Conservation (phyloP, 352 stramenopile species). For the Bremia lactucae region DNA sequence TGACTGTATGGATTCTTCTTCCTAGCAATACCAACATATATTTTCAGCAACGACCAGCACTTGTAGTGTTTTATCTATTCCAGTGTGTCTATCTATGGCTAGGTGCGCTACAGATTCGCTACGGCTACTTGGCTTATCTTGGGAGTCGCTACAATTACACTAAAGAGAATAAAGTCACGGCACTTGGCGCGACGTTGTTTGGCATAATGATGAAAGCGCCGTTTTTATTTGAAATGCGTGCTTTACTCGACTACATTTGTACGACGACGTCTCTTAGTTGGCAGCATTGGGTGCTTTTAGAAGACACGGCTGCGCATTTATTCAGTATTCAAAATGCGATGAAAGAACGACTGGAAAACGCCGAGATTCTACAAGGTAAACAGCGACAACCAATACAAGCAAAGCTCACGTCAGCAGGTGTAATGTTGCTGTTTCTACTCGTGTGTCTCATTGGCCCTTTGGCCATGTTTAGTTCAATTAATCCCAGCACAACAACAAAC, state of each 20-base stretch:
- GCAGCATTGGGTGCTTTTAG: slow-evolving; percentile 72
- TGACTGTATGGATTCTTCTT: slow-evolving; percentile 70
- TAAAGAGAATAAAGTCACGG: slow-evolving; percentile 32
- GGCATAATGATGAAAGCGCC: slow-evolving; percentile 66
- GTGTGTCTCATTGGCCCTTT: slow-evolving; percentile 69
- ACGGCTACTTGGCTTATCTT: slow-evolving; percentile 74
- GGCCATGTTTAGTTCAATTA: slow-evolving; percentile 80
- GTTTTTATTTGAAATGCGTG: slow-evolving; percentile 85
- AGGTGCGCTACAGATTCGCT: slow-evolving; percentile 70
- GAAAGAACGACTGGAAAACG: slow-evolving; percentile 49
- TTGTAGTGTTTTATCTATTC: slow-evolving; percentile 75
- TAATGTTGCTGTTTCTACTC: slow-evolving; percentile 72
- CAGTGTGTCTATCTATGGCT: slow-evolving; percentile 75
- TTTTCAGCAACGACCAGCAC: slow-evolving; percentile 54
- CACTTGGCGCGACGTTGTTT: slow-evolving; percentile 51
- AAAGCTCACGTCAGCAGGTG: slow-evolving; percentile 60
- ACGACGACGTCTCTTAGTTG: slow-evolving; percentile 76
- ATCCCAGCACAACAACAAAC: slow-evolving; percentile 70
- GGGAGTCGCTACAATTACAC: slow-evolving; percentile 78
- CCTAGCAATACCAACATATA: slow-evolving; percentile 67
- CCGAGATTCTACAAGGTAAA: slow-evolving; percentile 72
- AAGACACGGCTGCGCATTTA: slow-evolving; percentile 74
- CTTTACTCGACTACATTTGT: slow-evolving; percentile 79
- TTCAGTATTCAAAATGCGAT: slow-evolving; percentile 76
- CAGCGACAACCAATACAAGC: slow-evolving; percentile 48